Evolutionary conservation across 306 rosid genomes (phyloP).

Genomic region (Begonia peltatifolia): DNA sequence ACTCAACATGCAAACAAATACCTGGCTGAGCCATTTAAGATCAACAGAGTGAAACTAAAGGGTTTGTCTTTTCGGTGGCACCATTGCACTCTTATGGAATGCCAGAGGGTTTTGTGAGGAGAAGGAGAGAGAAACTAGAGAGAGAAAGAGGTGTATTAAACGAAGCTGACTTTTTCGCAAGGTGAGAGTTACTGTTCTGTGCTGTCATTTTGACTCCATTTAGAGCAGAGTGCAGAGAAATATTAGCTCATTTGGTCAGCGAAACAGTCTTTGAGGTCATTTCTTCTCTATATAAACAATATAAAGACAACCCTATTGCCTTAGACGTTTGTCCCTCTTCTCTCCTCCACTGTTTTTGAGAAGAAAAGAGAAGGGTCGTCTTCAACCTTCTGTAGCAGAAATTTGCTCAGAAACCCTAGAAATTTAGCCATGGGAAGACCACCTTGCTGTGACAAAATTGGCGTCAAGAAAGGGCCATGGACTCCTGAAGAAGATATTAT

Average conservation of each 20-base stretch:
- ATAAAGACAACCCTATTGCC: slow-evolving; percentile 5
- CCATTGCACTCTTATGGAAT: slow-evolving; percentile 19
- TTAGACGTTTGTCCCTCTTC: slow-evolving; percentile 14
- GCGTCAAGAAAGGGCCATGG: slow-evolving; percentile 66
- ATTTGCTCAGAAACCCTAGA: not conserved
- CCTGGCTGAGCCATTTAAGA: too few species aligned
- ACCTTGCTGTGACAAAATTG: slow-evolving; percentile 53
- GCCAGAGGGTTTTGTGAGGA: slow-evolving; percentile 19
- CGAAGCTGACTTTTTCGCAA: slow-evolving; percentile 26
- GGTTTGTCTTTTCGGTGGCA: slow-evolving; percentile 12
- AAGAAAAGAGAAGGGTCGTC: not conserved
- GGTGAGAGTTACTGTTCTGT: slow-evolving; percentile 34
- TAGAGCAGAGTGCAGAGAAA: not conserved
- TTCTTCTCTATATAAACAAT: slow-evolving; percentile 4
- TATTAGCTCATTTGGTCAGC: slow-evolving; percentile 18
- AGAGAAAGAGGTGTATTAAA: not conserved
- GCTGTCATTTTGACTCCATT: slow-evolving; percentile 32
- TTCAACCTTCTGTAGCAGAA: too few species aligned
- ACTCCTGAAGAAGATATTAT: slow-evolving; percentile 60
- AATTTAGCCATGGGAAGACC: slow-evolving; percentile 32
- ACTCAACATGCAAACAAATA: too few species aligned
- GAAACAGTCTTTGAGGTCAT: not conserved
- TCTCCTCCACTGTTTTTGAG: not conserved
- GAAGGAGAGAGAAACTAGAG: not conserved
- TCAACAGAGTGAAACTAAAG: too few species aligned